Conservation (phyloP, 192 early-diverging fungal genomes). For the Podila horticola region DNA sequence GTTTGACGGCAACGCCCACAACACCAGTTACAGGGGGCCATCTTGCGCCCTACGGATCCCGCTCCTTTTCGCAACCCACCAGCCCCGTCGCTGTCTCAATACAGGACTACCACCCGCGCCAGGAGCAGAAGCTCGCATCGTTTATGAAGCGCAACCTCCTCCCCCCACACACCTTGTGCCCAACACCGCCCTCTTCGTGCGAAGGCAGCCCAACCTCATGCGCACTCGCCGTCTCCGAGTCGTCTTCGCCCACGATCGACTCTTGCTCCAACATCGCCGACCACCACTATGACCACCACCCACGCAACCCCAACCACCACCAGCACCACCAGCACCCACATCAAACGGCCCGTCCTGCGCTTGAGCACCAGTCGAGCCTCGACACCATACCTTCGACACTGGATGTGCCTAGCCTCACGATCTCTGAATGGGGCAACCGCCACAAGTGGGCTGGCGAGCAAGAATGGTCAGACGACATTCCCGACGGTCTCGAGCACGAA, state of each 20-base stretch:
- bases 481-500: slow-evolving; percentile 47
- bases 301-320: slow-evolving; percentile 6
- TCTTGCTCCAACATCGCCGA: slow-evolving; percentile 9
- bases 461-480: slow-evolving; percentile 44
- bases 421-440: slow-evolving; percentile 44
- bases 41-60: background rate
- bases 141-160: slow-evolving; percentile 51
- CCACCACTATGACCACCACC: slow-evolving; percentile 9
- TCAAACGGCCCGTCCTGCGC: background rate
- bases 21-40: slow-evolving; percentile 17
- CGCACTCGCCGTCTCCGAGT: slow-evolving; percentile 4
- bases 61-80: slow-evolving; percentile 30
- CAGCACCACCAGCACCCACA: slow-evolving; percentile 7
- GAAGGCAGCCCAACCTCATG: background rate
- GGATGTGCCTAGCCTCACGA: slow-evolving; percentile 31
- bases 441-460: slow-evolving; percentile 41
- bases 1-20: slow-evolving; percentile 36
- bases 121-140: slow-evolving; percentile 47
- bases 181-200: background rate
- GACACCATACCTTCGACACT: slow-evolving; percentile 41
- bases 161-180: slow-evolving; percentile 35
- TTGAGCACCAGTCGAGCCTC: slow-evolving; percentile 22
- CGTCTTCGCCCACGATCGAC: slow-evolving; percentile 23
- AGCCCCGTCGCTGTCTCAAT: slow-evolving; percentile 48
- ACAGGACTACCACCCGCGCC: slow-evolving; percentile 43